Conservation (phyloP, 2,329 filamentous ascomycete species). For the Furcasterigmium sp. region DNA sequence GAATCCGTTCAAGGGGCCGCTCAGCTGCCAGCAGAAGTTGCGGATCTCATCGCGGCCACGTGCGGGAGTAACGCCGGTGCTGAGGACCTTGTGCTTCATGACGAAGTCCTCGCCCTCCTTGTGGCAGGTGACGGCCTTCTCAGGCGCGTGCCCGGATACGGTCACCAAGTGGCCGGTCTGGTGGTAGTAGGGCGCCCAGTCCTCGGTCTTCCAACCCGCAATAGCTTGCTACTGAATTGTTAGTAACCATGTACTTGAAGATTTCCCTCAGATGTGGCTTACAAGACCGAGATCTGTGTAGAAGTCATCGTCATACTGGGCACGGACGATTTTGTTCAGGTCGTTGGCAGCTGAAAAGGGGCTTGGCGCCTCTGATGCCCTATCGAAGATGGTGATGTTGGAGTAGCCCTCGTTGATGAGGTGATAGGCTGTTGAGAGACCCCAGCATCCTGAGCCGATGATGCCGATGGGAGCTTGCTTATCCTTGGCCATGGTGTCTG, state of each 20-base stretch:
- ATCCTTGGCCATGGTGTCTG: not conserved
- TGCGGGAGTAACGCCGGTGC: slow-evolving; percentile 17
- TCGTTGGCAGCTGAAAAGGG: slow-evolving; percentile 50
- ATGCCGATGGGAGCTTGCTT: slow-evolving; percentile 19
- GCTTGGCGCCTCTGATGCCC: slow-evolving; percentile 31
- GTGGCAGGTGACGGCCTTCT: slow-evolving; percentile 38
- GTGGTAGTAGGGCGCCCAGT: slow-evolving; percentile 48
- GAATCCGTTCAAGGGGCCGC: slow-evolving; percentile 45
- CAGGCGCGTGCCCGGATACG: slow-evolving; percentile 38
- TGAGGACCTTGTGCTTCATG: slow-evolving; percentile 15
- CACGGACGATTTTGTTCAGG: slow-evolving; percentile 56
- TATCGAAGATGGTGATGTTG: slow-evolving; percentile 42
- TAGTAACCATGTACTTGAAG: not conserved
- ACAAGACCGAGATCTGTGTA: slow-evolving; percentile 51
- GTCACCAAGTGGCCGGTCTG: slow-evolving; percentile 37
- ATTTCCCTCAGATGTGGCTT: slow-evolving; percentile 9
- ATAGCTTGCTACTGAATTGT: slow-evolving; percentile 39
- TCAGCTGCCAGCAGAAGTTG: slow-evolving; percentile 39
- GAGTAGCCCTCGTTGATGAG: slow-evolving; percentile 36
- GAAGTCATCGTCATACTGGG: slow-evolving; percentile 52
- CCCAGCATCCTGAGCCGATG: slow-evolving; percentile 44
- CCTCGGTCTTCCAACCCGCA: slow-evolving; percentile 42
- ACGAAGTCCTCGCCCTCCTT: slow-evolving; percentile 26
- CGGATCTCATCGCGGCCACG: slow-evolving; percentile 29
- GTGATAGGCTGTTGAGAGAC: slow-evolving; percentile 43